Evolutionary conservation across 176 grass and related monocot genomes (phyloP), one percentile per base, ranked within the genome.

Genomic region (Ensete glaucum): DNA sequence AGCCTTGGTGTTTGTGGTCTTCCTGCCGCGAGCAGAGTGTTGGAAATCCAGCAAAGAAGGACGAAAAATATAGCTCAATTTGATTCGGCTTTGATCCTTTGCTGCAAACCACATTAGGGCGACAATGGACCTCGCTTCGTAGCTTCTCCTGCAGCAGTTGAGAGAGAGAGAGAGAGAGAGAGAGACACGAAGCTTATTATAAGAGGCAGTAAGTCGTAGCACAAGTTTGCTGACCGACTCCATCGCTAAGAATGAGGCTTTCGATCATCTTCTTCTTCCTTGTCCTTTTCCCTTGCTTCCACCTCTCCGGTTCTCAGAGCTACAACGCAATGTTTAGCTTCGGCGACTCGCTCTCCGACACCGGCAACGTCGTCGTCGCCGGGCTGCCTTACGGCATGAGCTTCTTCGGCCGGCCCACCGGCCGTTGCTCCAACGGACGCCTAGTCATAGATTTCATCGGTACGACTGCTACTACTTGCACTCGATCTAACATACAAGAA

Each of bases 321-420:
- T 96, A 92, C 70, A 85, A 86, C 26, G 89, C 87, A 8, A 84
- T 96, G 23, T 92, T 80, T 80, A 96, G 79, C 81, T 96, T 96
- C 58, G 87, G 93, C 1, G 89, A 96, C 81, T 96, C 93, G 70
- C 91, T 96, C 53, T 88, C 89, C 9, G 87, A 96, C 75, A 70
- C 87, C 11, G 89, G 93, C 71, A 96, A 96, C 85, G 83, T 90
- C 43, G 87, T 85, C 54, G 76, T 82, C 13, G 80, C 82, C 17
- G 87, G 89, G 48, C 11, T 77, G 0, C 93, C 89, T 62, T 92
- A 96, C 29, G 93, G 93, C 0, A 27, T 87, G 81, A 96, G 87
- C 81, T 96, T 89, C 85, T 96, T 96, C 83, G 70, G 75, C 11
- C 79, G 73, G 14, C 85, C 93, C 60, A 96, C 93, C 1, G 93